Evolutionary conservation across 129 eudicot species (phyloP).

Genomic region (Logfia minima): DNA sequence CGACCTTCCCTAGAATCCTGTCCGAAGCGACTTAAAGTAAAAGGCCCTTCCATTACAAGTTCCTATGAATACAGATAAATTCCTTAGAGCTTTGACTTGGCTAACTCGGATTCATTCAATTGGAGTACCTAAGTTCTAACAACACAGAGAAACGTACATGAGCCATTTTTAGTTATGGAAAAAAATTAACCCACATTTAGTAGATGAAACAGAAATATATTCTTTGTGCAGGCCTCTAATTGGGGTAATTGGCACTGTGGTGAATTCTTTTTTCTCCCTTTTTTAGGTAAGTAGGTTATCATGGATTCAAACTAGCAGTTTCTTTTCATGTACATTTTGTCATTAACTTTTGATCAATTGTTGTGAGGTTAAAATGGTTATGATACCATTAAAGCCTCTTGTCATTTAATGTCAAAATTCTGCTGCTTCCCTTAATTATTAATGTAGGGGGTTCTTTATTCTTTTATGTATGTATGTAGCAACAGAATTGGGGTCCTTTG

Average conservation of each 20-base stretch:
- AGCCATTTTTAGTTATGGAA: conserved; percentile 22
- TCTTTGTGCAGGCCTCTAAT: conserved; percentile 81
- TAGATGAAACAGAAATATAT: conserved; percentile 46
- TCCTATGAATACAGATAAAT: conserved; percentile 36
- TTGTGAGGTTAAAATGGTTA: conserved; percentile 45
- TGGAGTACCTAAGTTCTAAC: conserved; percentile 52
- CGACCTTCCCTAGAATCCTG: conserved; percentile 38
- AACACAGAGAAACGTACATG: conserved; percentile 41
- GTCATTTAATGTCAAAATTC: conserved; percentile 29
- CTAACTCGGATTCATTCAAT: conserved; percentile 45
- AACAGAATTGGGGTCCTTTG: conserved; percentile 13
- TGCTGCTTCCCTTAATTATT: conserved; percentile 52
- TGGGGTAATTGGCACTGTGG: conserved; percentile 51
- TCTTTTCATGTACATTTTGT: conserved; percentile 48
- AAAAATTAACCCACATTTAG: conserved; percentile 45
- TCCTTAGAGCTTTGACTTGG: conserved; percentile 48
- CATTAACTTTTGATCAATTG: conserved; percentile 41
- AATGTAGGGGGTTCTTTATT: conserved; percentile 46
- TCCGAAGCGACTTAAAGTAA: conserved; percentile 75
- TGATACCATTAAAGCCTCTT: conserved; percentile 19
- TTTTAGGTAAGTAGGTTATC: conserved; percentile 37
- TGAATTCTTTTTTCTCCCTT: conserved; percentile 33
- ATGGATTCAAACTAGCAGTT: conserved; percentile 24
- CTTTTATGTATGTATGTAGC: conserved; percentile 28
- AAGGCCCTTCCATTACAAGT: conserved; percentile 63